Conservation (phyloP, 2,329 filamentous ascomycete genomes). For the Mycosphaerella sp. region DNA sequence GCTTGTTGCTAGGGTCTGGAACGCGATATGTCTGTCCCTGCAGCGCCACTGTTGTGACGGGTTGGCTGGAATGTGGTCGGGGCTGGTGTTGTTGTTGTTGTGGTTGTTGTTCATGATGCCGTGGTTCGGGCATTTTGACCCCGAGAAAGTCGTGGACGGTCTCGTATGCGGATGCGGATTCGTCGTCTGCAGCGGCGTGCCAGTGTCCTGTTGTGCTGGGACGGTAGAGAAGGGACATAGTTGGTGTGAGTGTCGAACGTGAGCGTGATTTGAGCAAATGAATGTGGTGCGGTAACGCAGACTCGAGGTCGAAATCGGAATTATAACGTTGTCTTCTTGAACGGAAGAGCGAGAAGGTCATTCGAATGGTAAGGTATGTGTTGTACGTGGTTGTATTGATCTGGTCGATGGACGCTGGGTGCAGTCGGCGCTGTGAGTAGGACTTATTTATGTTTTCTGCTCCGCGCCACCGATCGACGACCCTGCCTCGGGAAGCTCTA, state of each 20-base stretch:
- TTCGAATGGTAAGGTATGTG: background rate
- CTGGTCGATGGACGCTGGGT: too few species aligned
- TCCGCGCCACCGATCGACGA: slow-evolving; percentile 4
- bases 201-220: slow-evolving; percentile 9
- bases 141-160: slow-evolving; percentile 12
- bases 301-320: background rate
- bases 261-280: slow-evolving; percentile 3
- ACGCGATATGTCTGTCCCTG: slow-evolving; percentile 13
- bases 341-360: slow-evolving; percentile 4
- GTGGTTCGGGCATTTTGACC: background rate
- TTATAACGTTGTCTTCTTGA: slow-evolving; percentile 3
- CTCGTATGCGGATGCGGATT: slow-evolving; percentile 9
- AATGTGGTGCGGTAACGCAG: slow-evolving; percentile 5
- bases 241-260: slow-evolving; percentile 5
- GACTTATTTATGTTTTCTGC: slow-evolving; percentile 8
- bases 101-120: background rate
- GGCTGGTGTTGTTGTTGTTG: slow-evolving; percentile 1
- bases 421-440: background rate
- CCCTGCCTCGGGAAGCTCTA: slow-evolving; percentile 1
- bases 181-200: slow-evolving; percentile 4
- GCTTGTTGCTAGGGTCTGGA: slow-evolving; percentile 8
- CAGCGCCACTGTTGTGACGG: slow-evolving; percentile 12
- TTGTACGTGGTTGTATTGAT: background rate
- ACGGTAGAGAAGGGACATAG: slow-evolving; percentile 11
- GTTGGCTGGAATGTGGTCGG: too few species aligned